These are phyloP conservation scores for Brassica juncea DNA, from an alignment of 345 rosid genomes.

Conservation along the genomic window DNA sequence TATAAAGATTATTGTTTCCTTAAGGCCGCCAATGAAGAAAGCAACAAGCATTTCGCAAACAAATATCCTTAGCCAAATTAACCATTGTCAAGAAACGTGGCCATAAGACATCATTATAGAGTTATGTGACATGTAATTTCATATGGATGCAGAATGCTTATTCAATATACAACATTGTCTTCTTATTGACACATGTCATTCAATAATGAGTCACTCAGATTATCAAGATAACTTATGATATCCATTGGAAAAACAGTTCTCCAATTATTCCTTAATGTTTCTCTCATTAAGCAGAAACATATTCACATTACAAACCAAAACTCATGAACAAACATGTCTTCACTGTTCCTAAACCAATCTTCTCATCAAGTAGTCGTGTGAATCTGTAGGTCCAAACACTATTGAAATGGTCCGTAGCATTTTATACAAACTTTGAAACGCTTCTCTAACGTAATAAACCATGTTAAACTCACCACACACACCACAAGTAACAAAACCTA, in stretches of 20 bases:
- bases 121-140: neutral
- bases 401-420: neutral
- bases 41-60: neutral
- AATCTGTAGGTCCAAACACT: neutral
- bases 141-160: neutral
- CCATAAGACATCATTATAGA: neutral
- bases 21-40: neutral
- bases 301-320: neutral
- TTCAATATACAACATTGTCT: neutral
- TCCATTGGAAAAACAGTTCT: neutral
- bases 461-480: neutral
- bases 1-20: neutral
- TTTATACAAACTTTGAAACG: neutral
- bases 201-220: neutral
- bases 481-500: neutral
- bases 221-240: neutral
- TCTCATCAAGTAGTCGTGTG: neutral
- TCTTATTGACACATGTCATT: neutral
- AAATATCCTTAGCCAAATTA: neutral
- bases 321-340: neutral
- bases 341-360: conserved; percentile 15
- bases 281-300: neutral
- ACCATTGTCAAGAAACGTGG: neutral
- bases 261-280: neutral
- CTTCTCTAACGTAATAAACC: neutral